Evolutionary conservation across 176 grass and related monocot species (phyloP).

Genomic region (Oryza glumipatula): DNA sequence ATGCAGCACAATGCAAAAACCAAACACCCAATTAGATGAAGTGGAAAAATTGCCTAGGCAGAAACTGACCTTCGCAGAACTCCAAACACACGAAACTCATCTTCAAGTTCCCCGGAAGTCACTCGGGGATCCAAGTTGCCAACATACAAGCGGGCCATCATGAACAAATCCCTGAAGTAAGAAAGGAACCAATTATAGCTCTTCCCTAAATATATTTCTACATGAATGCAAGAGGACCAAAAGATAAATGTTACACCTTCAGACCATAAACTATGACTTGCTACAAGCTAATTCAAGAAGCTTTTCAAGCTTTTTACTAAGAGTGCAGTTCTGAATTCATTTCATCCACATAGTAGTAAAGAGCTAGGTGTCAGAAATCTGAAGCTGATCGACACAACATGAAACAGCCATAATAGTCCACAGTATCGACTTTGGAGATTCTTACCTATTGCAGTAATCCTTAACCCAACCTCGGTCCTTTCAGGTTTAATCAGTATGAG

Average conservation of each 20-base stretch:
- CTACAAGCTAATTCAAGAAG: not conserved
- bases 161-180: constrained; percentile 38
- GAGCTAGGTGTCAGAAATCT: not conserved
- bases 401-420: not conserved
- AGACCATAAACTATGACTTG: constrained; percentile 11
- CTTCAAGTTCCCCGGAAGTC: constrained; percentile 84
- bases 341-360: not conserved
- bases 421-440: not conserved
- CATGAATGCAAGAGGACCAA: not conserved
- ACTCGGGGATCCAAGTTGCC: constrained; percentile 81
- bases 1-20: not conserved
- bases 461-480: not conserved
- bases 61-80: constrained; percentile 75
- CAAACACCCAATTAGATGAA: not conserved
- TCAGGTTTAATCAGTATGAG: not conserved
- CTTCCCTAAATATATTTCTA: not conserved
- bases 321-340: not conserved
- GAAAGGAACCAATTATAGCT: not conserved
- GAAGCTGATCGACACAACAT: not conserved
- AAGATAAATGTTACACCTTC: not conserved
- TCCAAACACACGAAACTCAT: constrained; percentile 82
- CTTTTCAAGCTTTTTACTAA: not conserved
- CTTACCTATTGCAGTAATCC: not conserved
- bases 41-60: not conserved
- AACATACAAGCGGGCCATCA: constrained; percentile 91